Base-by-base conservation (phyloP, 306 rosid species). In the Corylus avellana region DNA sequence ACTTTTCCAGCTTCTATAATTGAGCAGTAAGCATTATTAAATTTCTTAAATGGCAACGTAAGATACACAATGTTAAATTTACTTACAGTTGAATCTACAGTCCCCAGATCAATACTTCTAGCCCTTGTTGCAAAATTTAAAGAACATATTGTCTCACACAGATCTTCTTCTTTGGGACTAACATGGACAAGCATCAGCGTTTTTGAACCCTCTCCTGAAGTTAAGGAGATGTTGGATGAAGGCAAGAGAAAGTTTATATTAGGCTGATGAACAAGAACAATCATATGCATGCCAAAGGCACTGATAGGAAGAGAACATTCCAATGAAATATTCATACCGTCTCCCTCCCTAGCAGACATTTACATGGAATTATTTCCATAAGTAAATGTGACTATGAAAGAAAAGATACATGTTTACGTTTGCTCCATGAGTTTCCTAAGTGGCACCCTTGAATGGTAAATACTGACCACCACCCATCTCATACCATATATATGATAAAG, bases 201-300 rank as follows among this genome's bases (percentile, higher is more conserved):
- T 77, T 84, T 84, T 67, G 87, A 84, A 77, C 77, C 84, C 79
- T 68, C 78, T 68, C 87, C 87, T 84, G 84, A 73, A 53, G n/a
- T 55, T 39, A 20, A 39, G 72, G 56, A 10, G 20, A 58, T 67
- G 51, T 67, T 42, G 50, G 13, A 16, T 72, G 32, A 42, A 74
- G 73, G 71, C 25, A 75, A 64, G 66, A 42, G 49, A 71, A 74
- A 5, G 37, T 29, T 62, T 76, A 51, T 16, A 63, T 49, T 66
- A 1, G 55, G 67, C 44, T 71, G 70, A 72, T 46, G 46, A 17
- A 46, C 7, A 67, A 67, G 72, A 67, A 42, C 70, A 35, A 67
- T 67, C 72, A 10, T 42, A 18, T 39, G 48, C 49, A 35, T 32
- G 70, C 48, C 47, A 64, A 12, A 64, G n/a, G 46, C 70, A 32